These are phyloP conservation scores for Ascochyta viciae-villosae DNA, from an alignment of 2,329 filamentous ascomycete species.

Conservation along the genomic window DNA sequence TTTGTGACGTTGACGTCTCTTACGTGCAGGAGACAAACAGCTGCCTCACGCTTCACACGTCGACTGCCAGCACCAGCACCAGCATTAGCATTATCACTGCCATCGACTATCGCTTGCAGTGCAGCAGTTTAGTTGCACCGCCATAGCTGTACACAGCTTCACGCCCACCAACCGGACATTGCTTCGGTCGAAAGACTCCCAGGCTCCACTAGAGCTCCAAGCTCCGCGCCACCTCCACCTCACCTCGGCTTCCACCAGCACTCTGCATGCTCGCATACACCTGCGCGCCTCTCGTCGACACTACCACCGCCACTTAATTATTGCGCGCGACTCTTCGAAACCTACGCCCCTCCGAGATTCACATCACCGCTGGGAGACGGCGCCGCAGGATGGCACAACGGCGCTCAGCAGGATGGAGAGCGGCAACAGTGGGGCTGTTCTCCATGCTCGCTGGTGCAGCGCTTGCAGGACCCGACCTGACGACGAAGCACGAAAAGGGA, in stretches of 20 bases:
- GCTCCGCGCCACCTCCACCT: slow-evolving; percentile 14
- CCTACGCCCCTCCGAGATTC: not conserved
- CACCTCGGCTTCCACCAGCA: slow-evolving; percentile 19
- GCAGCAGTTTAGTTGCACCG: not conserved
- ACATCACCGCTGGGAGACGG: not conserved
- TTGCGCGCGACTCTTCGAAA: not conserved
- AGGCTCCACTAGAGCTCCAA: slow-evolving; percentile 7
- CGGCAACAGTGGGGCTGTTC: slow-evolving; percentile 37
- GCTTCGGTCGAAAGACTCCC: not conserved
- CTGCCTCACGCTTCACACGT: slow-evolving; percentile 19
- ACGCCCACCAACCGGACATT: not conserved
- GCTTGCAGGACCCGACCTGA: slow-evolving; percentile 42
- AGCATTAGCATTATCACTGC: not conserved
- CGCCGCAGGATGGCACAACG: slow-evolving; percentile 28
- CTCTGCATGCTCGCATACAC: not conserved
- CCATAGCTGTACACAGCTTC: slow-evolving; percentile 12
- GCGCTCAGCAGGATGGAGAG: slow-evolving; percentile 32
- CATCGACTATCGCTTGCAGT: not conserved
- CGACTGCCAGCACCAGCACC: not conserved
- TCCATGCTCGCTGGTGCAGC: slow-evolving; percentile 37
- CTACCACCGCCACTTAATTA: not conserved
- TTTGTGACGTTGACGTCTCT: slow-evolving; percentile 25
- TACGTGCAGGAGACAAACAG: slow-evolving; percentile 18
- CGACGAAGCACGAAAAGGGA: slow-evolving; percentile 77
- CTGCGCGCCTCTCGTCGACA: not conserved